These are phyloP conservation scores for Quercus alba DNA, from an alignment of 306 rosid genomes.

Conservation along the genomic window DNA sequence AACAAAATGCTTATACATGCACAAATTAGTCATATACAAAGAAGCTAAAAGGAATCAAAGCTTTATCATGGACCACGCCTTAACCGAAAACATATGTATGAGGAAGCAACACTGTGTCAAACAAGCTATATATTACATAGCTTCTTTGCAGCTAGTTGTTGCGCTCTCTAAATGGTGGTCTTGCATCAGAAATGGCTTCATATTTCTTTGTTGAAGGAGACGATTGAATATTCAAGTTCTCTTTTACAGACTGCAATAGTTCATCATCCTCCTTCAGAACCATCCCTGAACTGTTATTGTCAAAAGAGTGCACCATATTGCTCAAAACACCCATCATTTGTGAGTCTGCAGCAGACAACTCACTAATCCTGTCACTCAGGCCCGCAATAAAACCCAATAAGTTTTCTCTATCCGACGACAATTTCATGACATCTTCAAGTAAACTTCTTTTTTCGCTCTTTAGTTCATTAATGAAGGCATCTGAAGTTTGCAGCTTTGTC, in stretches of 20 bases:
- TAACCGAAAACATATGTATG: neutral
- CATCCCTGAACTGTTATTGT: constrained; percentile 26
- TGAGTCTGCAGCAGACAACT: constrained; percentile 43
- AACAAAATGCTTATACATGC: neutral
- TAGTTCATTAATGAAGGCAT: constrained; percentile 48
- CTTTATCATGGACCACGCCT: neutral
- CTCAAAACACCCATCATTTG: constrained; percentile 46
- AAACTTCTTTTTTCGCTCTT: constrained; percentile 53
- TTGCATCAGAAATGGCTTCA: constrained; percentile 39
- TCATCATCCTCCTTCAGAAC: constrained; percentile 31
- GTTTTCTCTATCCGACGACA: constrained; percentile 58
- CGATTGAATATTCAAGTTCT: constrained; percentile 43
- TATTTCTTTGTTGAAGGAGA: constrained; percentile 38
- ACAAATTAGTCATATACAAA: neutral
- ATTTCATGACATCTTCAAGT: constrained; percentile 50
- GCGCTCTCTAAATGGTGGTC: constrained; percentile 65
- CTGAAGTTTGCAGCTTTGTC: constrained; percentile 47
- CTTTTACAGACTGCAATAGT: constrained; percentile 28
- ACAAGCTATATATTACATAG: neutral
- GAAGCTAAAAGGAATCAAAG: neutral
- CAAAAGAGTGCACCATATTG: constrained; percentile 40
- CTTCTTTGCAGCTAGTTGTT: constrained; percentile 33
- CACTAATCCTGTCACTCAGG: constrained; percentile 41
- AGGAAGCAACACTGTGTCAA: neutral
- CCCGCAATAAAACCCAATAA: constrained; percentile 41